Base-by-base conservation (phyloP, 306 rosid species). In the Casuarina cunninghamiana region DNA sequence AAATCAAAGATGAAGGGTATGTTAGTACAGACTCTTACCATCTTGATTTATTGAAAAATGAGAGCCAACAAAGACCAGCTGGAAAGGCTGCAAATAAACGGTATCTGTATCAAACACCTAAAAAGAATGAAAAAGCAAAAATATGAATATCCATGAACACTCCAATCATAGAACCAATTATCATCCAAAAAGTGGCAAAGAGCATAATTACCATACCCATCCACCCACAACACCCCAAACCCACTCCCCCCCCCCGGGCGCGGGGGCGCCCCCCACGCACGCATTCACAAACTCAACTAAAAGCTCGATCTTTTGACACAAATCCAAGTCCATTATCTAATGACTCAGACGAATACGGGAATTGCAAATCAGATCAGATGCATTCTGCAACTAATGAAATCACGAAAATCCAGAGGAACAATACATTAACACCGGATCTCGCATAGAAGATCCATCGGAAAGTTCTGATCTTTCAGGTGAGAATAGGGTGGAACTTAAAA, bases 21-120 rank as follows among this genome's bases (percentile, higher is more conserved):
- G 53, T 71, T 44, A 4, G 32, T 1, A 2, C 9, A 68, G 58
- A 39, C 12, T 19, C 49, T 82, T 80, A 84, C 87, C 87, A 84
- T 84, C 85, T 74, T 84, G 83, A 49, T 53, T 60, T 35, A 53
- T 53, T 53, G 16, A 32, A 48, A 77, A 19, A 17, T 41, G 61
- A 46, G 68, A 79, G 50, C 43, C 46, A 10, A 37, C 44, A 39
- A 74, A 71, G 58, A 62, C 70, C 77, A 69, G 71, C n/a, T 69
- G 32, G 51, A 50, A 61, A 43, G 50, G 67, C 58, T 48, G 61
- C 54, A 21, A 68, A 13, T 16, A 73, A 68, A 37, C 10, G 0
- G 71, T 66, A 16, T 41, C 51, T 58, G 43, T 58, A 75, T 50
- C 53, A 45, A 65, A 48, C 72, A 75, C 83, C 83, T 75, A 48